Percentiles rank a stretch among this genome's conserved stretches.
Conservation (phyloP, 306 rosid species). For the Begonia fuchsioides region DNA sequence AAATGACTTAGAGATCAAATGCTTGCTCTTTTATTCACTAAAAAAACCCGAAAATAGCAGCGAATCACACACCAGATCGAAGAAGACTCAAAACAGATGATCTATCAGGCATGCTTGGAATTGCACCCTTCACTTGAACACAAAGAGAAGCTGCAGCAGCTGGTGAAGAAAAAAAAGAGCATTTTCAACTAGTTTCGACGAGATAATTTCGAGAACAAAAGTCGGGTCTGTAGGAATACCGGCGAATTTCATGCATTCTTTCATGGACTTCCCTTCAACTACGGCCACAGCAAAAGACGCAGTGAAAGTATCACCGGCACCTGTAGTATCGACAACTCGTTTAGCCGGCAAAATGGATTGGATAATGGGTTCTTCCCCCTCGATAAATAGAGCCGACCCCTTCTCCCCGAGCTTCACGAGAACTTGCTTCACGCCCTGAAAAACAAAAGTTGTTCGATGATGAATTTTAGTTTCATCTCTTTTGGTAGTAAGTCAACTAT, state of each 20-base stretch:
- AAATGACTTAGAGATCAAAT: no score
- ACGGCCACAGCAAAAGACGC: conserved; percentile 87
- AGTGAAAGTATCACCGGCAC: conserved; percentile 92
- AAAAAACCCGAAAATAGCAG: no score
- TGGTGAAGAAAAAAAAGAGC: conserved; percentile 13
- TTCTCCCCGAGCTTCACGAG: conserved; percentile 78
- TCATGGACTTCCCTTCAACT: conserved; percentile 62
- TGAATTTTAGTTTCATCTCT: no score
- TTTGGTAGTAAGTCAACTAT: no score
- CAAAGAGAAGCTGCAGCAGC: conserved; percentile 97
- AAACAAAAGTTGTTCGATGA: not conserved
- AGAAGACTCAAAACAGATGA: conserved; percentile 59
- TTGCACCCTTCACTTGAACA: conserved; percentile 94
- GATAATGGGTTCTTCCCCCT: conserved; percentile 70
- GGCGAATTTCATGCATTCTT: conserved; percentile 65
- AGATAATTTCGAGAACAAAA: not conserved
- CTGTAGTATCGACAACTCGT: conserved; percentile 68
- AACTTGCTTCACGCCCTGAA: conserved; percentile 78
- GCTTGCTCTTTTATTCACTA: no score
- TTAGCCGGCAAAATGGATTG: conserved; percentile 50
- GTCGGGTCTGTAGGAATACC: conserved; percentile 26
- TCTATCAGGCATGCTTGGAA: conserved; percentile 92
- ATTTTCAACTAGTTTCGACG: conserved; percentile 1
- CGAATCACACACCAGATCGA: conserved; percentile 7
- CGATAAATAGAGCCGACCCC: conserved; percentile 69